phyloP scores from a whole-genome alignment of 495 filamentous ascomycete genomes.

The Thermothielavioides terrestris region DNA sequence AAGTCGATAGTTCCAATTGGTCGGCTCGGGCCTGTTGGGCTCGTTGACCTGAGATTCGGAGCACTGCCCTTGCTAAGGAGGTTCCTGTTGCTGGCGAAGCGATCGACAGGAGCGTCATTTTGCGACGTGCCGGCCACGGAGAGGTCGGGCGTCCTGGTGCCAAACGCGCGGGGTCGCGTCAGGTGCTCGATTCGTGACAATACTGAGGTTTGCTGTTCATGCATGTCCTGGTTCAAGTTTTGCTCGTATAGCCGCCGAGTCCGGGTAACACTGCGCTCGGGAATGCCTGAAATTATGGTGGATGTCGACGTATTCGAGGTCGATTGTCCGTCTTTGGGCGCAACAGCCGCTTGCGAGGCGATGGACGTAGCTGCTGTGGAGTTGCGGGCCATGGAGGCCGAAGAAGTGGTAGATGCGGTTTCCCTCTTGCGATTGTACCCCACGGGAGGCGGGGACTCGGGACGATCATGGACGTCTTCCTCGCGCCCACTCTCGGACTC shows the following conservation, averaged over 20 bases:
- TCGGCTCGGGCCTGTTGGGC: constrained; percentile 28
- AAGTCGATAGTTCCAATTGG: constrained; percentile 21
- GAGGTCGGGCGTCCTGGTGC: constrained; percentile 42
- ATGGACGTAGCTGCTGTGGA: constrained; percentile 92
- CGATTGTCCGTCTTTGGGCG: constrained; percentile 38
- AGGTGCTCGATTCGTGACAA: constrained; percentile 72
- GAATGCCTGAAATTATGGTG: constrained; percentile 22
- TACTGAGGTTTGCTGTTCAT: constrained; percentile 71
- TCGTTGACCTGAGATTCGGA: constrained; percentile 39
- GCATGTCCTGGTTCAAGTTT: constrained; percentile 65
- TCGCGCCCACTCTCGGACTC: constrained; percentile 26
- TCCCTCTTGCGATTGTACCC: constrained; percentile 67
- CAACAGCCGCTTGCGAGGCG: constrained; percentile 58
- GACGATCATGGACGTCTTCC: constrained; percentile 37
- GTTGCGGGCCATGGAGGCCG: constrained; percentile 57
- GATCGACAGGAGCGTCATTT: constrained; percentile 22
- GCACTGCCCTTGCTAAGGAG: constrained; percentile 39
- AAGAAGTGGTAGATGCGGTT: constrained; percentile 81
- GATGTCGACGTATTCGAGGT: constrained; percentile 29
- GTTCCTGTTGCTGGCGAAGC: constrained; percentile 25
- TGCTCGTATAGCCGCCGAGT: constrained; percentile 78
- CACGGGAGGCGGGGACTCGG: constrained; percentile 51
- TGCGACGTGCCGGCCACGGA: constrained; percentile 26
- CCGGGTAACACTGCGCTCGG: constrained; percentile 52
- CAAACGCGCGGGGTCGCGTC: constrained; percentile 46